Base-by-base conservation (phyloP, 306 rosid species). In the Pterocarpus macrocarpus region DNA sequence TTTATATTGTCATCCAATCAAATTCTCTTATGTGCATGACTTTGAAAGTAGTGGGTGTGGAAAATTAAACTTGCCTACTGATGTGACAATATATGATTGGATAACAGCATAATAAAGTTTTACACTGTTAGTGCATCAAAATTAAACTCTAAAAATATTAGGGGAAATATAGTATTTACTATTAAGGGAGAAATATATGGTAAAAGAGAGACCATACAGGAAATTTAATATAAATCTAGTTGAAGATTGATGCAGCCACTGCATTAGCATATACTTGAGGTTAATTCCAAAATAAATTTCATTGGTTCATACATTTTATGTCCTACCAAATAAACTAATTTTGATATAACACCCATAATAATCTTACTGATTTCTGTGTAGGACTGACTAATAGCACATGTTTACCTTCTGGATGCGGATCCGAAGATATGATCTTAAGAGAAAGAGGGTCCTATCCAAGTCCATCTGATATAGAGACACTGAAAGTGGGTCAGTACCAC, bases 381-480 rank as follows among this genome's bases (percentile, higher is more conserved):
- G 28, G 28, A 22, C 28, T 22, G 28, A 22, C 28, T 22, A 22
- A 80, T 45, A 17, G 65, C 4, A 7, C 47, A 82, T 61, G 17
- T 49, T 74, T 71, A 93, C 99, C 98, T 93, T 95, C 86, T 90
- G 96, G 32, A 95, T 86, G 57, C 99, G 96, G 85, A 89, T 84
- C 52, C 99, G 86, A 69, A 91, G 90, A 74, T 95, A 93, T 4
- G 99, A 95, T 88, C 97, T 88, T 38, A 95, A 83, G 50, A 95
- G 76, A 85, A 93, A 95, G 61, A 89, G 93, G 22, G 96, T 83
- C 86, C 97, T 88, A 77, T 95, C 99, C 81, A 95, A 71, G 82
- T 95, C 99, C 98, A 95, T 95, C 85, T 95, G 98, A 86, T 93
- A 95, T 53, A 95, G 91, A 76, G 99, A 95, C 35, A 90, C 81